These are phyloP conservation scores for Metschnikowia noctiluminum DNA, from an alignment of 805 yeast genomes.

Conservation along the genomic window DNA sequence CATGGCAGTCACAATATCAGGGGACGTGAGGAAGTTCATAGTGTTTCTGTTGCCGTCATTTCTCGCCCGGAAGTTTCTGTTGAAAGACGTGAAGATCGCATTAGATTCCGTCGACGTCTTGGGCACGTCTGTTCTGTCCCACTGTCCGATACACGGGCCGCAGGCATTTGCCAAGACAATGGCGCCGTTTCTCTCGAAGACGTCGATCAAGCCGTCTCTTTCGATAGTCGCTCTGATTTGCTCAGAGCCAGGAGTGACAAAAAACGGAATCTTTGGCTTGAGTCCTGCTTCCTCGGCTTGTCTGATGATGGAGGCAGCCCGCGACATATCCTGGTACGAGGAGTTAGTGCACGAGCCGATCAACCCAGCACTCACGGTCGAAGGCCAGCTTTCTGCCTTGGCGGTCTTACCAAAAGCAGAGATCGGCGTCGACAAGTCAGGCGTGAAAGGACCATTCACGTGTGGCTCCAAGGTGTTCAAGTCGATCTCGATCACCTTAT, in stretches of 20 bases:
- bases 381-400: conserved; percentile 78
- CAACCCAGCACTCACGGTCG: conserved; percentile 82
- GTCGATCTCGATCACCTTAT: conserved; percentile 87
- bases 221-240: conserved; percentile 96
- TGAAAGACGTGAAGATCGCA: conserved; percentile 94
- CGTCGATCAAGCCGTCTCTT: conserved; percentile 84
- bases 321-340: conserved; percentile 96
- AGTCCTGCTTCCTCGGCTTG: conserved; percentile 87
- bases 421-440: conserved; percentile 93
- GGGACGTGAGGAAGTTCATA: conserved; percentile 97
- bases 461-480: conserved; percentile 87
- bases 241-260: conserved; percentile 97
- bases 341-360: conserved; percentile 99
- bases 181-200: conserved; percentile 86
- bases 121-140: conserved; percentile 87
- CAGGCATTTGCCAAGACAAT: conserved; percentile 94
- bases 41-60: conserved; percentile 98
- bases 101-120: conserved; percentile 65
- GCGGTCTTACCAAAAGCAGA: conserved; percentile 76
- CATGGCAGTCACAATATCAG: conserved; percentile 96
- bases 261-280: conserved; percentile 86
- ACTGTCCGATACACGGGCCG: conserved; percentile 99
- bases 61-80: conserved; percentile 96
- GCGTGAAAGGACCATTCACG: conserved; percentile 97
- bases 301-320: conserved; percentile 85